Evolutionary conservation across 2,329 filamentous ascomycete genomes (phyloP).

Genomic region (Colletotrichum sp.): DNA sequence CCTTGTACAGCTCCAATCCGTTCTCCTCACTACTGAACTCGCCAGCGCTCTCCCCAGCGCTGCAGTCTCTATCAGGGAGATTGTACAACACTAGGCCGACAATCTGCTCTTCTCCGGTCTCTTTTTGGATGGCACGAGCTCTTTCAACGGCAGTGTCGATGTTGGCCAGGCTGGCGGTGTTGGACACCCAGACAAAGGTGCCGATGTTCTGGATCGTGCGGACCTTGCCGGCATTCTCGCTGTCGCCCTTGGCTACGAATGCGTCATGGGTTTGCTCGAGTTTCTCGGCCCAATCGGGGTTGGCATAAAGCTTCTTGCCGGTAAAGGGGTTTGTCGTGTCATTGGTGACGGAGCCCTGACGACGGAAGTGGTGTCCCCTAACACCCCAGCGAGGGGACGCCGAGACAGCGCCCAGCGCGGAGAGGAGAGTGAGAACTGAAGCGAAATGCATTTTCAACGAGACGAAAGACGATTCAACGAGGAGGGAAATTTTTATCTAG

Average conservation of each 20-base stretch:
- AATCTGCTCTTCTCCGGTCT: constrained; percentile 40
- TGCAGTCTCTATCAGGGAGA: constrained; percentile 50
- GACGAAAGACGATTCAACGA: background rate
- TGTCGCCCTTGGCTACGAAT: constrained; percentile 40
- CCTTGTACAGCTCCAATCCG: constrained; percentile 45
- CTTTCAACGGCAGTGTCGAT: constrained; percentile 44
- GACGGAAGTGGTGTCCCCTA: background rate
- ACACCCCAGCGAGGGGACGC: constrained; percentile 11
- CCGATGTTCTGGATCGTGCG: constrained; percentile 41
- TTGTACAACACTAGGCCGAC: constrained; percentile 50
- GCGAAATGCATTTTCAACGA: constrained; percentile 9
- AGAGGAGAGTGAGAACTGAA: constrained; percentile 19
- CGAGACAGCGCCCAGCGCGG: constrained; percentile 11
- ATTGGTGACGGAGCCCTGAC: background rate
- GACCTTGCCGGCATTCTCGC: constrained; percentile 39
- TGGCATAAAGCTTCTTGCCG: constrained; percentile 51
- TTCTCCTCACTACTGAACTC: constrained; percentile 40
- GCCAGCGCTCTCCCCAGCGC: constrained; percentile 45
- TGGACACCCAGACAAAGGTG: constrained; percentile 49
- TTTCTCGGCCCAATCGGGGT: constrained; percentile 46
- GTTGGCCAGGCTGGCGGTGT: constrained; percentile 36
- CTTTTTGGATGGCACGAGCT: constrained; percentile 38
- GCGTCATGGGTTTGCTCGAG: constrained; percentile 41
- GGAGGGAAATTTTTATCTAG: background rate
- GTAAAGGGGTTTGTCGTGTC: constrained; percentile 46